Evolutionary conservation across 1,139 yeast genomes (phyloP).

Genomic region (Scheffersomyces parashehatae): DNA sequence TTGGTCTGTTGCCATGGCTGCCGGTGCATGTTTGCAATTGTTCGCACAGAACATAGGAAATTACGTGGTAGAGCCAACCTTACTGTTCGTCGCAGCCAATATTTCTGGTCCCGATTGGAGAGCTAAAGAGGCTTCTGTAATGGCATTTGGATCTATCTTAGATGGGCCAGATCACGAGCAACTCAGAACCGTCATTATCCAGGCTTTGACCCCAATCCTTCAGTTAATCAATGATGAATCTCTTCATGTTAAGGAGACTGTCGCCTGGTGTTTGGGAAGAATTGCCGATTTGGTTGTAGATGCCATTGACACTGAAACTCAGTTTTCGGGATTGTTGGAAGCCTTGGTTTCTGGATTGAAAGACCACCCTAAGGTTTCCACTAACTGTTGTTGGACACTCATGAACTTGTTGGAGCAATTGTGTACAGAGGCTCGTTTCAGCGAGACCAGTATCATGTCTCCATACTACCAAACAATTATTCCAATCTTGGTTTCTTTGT

Average conservation of each 20-base stretch:
- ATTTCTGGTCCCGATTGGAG: constrained; percentile 69
- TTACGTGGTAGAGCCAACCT: constrained; percentile 80
- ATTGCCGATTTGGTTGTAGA: constrained; percentile 85
- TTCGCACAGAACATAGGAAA: constrained; percentile 90
- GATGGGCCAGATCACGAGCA: constrained; percentile 90
- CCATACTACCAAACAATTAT: constrained; percentile 69
- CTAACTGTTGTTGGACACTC: constrained; percentile 96
- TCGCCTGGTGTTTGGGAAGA: constrained; percentile 97
- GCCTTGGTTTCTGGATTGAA: constrained; percentile 76
- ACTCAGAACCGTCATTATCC: constrained; percentile 65
- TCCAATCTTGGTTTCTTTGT: constrained; percentile 68
- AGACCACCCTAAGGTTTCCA: constrained; percentile 89
- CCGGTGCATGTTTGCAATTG: constrained; percentile 93
- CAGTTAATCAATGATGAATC: constrained; percentile 69
- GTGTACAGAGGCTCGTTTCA: constrained; percentile 55
- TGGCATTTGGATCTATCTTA: constrained; percentile 96
- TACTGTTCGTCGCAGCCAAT: constrained; percentile 78
- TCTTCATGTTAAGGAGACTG: constrained; percentile 92
- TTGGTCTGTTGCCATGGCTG: constrained; percentile 98
- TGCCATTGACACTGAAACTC: constrained; percentile 65
- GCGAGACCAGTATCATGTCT: constrained; percentile 66
- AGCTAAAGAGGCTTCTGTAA: constrained; percentile 93
- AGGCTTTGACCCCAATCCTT: constrained; percentile 81
- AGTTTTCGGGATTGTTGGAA: constrained; percentile 67
- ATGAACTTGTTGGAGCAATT: constrained; percentile 89